A percentile compares a stretch with the other conserved stretches of the same genome.
These are phyloP conservation scores for Jacaranda copaia DNA, from an alignment of 257 asterid species.

Conservation along the genomic window DNA sequence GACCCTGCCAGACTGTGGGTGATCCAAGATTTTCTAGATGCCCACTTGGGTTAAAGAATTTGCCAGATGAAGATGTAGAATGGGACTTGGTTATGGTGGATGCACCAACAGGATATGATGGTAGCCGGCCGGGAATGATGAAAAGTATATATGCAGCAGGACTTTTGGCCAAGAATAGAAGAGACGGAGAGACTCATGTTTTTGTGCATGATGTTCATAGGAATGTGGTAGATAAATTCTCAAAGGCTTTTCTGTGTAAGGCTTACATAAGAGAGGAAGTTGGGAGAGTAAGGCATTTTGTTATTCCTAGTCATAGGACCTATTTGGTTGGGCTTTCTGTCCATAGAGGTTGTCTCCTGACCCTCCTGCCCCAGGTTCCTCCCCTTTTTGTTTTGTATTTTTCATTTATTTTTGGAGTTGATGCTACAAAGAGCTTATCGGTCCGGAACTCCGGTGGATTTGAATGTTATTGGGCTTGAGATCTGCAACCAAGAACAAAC, in stretches of 20 bases:
- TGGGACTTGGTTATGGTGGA: slow-evolving; percentile 59
- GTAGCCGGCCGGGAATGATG: slow-evolving; percentile 44
- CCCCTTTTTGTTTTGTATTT: too few relatives aligned
- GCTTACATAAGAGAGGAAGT: slow-evolving; percentile 36
- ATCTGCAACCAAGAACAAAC: too few relatives aligned
- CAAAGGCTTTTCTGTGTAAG: slow-evolving; percentile 47
- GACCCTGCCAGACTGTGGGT: slow-evolving; percentile 34
- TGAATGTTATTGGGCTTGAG: too few relatives aligned
- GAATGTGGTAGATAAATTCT: slow-evolving; percentile 43
- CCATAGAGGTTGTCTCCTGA: slow-evolving; percentile 22
- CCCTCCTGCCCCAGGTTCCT: too few relatives aligned
- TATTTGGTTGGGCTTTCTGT: slow-evolving; percentile 39
- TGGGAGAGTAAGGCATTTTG: slow-evolving; percentile 41
- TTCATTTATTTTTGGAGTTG: too few relatives aligned
- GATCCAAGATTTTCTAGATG: slow-evolving; percentile 50
- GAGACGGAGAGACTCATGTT: slow-evolving; percentile 46
- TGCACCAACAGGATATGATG: slow-evolving; percentile 38
- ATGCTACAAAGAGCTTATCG: too few relatives aligned
- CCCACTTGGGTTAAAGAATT: slow-evolving; percentile 35
- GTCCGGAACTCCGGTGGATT: too few relatives aligned
- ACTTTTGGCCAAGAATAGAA: slow-evolving; percentile 41
- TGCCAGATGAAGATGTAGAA: slow-evolving; percentile 42
- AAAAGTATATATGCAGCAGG: slow-evolving; percentile 49
- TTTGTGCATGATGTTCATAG: slow-evolving; percentile 50
- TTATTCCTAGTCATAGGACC: slow-evolving; percentile 41